Base-by-base conservation (phyloP, 2,329 filamentous ascomycete species). In the Colletotrichum orbiculare region DNA sequence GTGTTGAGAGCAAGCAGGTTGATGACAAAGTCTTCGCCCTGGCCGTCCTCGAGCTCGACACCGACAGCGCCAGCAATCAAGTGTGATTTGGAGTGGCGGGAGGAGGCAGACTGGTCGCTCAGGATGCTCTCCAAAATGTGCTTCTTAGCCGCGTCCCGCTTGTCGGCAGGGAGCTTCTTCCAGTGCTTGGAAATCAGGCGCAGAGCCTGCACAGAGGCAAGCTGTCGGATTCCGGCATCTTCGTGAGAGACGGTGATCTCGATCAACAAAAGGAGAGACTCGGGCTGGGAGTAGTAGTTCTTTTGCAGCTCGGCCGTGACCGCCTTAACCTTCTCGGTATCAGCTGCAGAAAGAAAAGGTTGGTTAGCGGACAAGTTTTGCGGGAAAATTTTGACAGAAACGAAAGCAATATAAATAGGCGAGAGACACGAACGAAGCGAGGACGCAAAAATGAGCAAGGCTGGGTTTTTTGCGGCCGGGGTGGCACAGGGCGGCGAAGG, bases 271-370 rank as follows among this genome's bases (percentile, higher is more conserved):
- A 95, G 86, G 63, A 98, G 88, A 13, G 93, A 93, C 73, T 94
- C 88, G 43, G 95, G 91, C 71, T 93, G 88, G 73, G 89, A 90
- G 83, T 97, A 98, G 85, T 93, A 98, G 80, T 92, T 92, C 80
- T 96, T 96, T 80, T 97, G 94, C 66, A 98, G 88, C 73, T 94
- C 89, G 64, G 91, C 89, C 15, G 95, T 99, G 68, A 94, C 93
- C 70, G 91, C 89, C 87, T 97, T 96, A 79, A 97, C 90, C 80
- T 90, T 89, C 72, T 92, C 89, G 70, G 94, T 97, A 81, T 97
- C 91, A 76, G 96, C 94, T 97, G 74, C 42, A 72, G 57, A 69
- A 62, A 68, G 71, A 68, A 67, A 49, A 67, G 25, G 34, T 41
- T 42, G 9, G 77, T 82, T 70, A 83, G 78, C 48, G 49, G 17